phyloP scores from a whole-genome alignment of 306 rosid species.

The Adenanthera pavonina region DNA sequence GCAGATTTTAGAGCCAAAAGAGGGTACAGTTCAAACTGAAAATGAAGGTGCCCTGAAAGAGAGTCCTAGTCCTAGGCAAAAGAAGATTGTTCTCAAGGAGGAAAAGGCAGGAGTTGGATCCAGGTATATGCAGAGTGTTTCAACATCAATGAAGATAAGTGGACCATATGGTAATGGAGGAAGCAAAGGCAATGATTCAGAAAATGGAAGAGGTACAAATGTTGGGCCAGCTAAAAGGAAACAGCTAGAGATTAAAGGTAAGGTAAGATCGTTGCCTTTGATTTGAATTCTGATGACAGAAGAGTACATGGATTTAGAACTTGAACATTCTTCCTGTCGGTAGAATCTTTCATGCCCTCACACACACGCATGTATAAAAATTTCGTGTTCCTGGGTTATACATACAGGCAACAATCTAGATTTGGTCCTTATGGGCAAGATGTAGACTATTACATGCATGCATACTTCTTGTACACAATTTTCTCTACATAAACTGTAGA shows the following conservation, averaged over 20 bases:
- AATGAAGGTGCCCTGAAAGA: constrained; percentile 47
- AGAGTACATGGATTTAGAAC: constrained; percentile 10
- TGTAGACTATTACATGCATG: background rate
- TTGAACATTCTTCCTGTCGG: constrained; percentile 1
- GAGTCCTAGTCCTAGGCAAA: constrained; percentile 46
- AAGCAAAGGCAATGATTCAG: constrained; percentile 62
- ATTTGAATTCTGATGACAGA: constrained; percentile 21
- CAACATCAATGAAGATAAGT: constrained; percentile 51
- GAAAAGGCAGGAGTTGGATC: constrained; percentile 80
- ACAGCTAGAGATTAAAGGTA: constrained; percentile 72
- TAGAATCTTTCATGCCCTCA: background rate
- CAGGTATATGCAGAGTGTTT: constrained; percentile 87
- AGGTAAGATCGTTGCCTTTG: constrained; percentile 61
- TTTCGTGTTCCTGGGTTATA: background rate
- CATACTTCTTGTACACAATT: background rate
- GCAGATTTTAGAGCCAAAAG: constrained; percentile 82
- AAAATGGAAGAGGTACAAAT: constrained; percentile 58
- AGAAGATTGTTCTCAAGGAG: constrained; percentile 82
- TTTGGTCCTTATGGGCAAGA: background rate
- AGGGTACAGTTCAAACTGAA: constrained; percentile 44
- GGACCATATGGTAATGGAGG: constrained; percentile 48
- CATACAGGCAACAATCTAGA: too few relatives aligned
- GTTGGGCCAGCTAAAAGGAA: constrained; percentile 59
- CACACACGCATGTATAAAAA: background rate
- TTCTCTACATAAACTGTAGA: background rate